Conservation (phyloP, 495 filamentous ascomycete genomes). For the Aspergillus biplanus region DNA sequence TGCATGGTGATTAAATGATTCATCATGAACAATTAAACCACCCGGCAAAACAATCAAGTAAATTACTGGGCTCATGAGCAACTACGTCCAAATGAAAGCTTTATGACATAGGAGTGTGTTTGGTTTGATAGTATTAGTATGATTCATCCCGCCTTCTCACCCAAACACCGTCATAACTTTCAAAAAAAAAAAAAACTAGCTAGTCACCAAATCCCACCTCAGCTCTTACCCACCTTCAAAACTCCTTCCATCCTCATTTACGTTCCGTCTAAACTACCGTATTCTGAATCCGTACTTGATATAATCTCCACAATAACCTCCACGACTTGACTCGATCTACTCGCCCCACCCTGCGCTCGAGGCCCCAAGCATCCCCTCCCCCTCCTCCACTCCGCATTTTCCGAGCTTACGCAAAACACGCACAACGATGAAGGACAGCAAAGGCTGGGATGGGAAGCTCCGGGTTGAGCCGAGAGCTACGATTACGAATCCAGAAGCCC, state of each 20-base stretch:
- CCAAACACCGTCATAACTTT: neutral
- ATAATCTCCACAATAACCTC: neutral
- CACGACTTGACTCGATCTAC: neutral
- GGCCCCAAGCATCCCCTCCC: neutral
- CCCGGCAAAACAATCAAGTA: too few relatives aligned
- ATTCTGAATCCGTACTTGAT: neutral
- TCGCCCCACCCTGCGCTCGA: neutral
- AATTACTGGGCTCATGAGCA: too few relatives aligned
- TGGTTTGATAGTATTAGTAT: neutral
- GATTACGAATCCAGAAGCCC: slow-evolving; percentile 72
- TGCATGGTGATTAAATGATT: too few relatives aligned
- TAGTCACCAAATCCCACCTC: neutral
- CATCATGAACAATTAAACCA: too few relatives aligned
- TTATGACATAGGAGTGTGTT: too few relatives aligned
- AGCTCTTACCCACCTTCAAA: neutral
- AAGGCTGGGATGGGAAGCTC: slow-evolving; percentile 94
- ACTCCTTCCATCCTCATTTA: neutral
- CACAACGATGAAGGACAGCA: slow-evolving; percentile 60
- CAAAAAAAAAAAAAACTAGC: neutral
- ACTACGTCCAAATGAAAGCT: too few relatives aligned
- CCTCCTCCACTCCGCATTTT: slow-evolving; percentile 11
- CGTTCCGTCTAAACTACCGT: neutral
- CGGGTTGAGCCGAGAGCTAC: slow-evolving; percentile 67
- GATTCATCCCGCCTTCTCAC: neutral
- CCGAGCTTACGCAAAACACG: slow-evolving; percentile 1